Base-by-base conservation (phyloP, 371 early-diverging fungal species). In the Syncephalastrum sp. region DNA sequence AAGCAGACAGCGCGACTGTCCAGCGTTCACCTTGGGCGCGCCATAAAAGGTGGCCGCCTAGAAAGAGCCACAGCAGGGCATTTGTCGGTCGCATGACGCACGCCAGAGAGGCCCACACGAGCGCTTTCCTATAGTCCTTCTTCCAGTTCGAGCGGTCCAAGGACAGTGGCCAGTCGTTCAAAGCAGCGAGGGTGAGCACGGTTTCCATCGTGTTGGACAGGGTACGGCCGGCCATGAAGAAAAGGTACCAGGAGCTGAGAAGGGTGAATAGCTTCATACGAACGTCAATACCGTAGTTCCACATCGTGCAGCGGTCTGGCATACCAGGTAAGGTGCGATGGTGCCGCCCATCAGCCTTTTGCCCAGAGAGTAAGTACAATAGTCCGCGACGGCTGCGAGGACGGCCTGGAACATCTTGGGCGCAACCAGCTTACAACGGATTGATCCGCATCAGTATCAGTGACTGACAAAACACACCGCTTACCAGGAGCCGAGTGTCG, bases 1-100 rank as follows among this genome's bases (percentile, higher is more conserved):
- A 15, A 1, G 82, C 74, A 57, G 76, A 69, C 2, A 57, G 7
- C 4, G 67, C 33, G 2, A 81, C 63, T 14, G 52, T 27, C 47
- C 53, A 19, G 27, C 58, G 45, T 3, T 51, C 45, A 24, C 42
- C 53, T 15, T 47, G 45, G 15, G 72, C 45, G n/a, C 60, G 46
- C 21, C 63, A 5, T 3, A 89, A 42, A n/a, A 89, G 62, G 1
- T 78, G 66, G 2, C 70, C 13, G 4, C 91, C 93, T 13, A 91
- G 64, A 55, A 83, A 89, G 0, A 87, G 44, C 96, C 96, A 96
- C 13, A 93, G 59, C 12, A 92, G 67, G 8, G 81, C 92, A 57
- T 87, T 90, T 4, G 97, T 94, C 1, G 96, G 95, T 23, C 96
- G 81, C 52, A 94, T 69, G 19, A 95, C 69, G 63, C 94, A 94